These are phyloP conservation scores for Sporothrix protearum DNA, from an alignment of 2,329 filamentous ascomycete species.

Conservation along the genomic window DNA sequence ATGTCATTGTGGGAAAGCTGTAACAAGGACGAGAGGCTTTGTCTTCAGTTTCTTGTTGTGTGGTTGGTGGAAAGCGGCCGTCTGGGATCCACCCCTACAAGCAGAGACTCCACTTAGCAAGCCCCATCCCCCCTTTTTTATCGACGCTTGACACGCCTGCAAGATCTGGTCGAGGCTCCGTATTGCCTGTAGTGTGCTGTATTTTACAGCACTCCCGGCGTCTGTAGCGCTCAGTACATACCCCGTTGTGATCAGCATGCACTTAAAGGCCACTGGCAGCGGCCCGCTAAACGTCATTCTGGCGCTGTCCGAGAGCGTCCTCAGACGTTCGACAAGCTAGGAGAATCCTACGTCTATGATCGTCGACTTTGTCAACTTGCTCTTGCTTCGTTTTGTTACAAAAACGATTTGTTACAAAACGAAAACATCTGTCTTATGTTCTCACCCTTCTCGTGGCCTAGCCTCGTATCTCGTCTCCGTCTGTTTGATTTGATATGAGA, in stretches of 20 bases:
- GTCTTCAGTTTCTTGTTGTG: conserved; percentile 21
- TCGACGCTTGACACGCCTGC: neutral
- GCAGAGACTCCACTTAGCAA: neutral
- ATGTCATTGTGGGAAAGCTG: conserved; percentile 38
- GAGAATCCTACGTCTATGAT: neutral
- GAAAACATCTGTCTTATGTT: neutral
- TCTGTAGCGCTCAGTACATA: neutral
- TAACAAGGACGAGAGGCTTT: conserved; percentile 39
- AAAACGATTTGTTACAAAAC: too few species aligned
- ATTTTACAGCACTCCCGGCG: neutral
- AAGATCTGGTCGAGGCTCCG: neutral
- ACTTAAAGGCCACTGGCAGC: neutral
- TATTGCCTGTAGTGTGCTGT: neutral
- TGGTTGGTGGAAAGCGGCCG: conserved; percentile 15
- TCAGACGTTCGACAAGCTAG: neutral
- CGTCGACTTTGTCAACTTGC: neutral
- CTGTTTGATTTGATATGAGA: conserved; percentile 1
- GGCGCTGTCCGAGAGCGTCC: neutral
- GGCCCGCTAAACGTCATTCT: neutral
- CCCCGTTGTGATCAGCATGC: neutral
- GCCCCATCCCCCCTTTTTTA: neutral
- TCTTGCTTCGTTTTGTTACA: too few species aligned
- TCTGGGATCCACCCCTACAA: neutral
- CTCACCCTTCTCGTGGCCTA: neutral
- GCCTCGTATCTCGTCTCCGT: conserved; percentile 4